Evolutionary conservation across 352 stramenopile genomes (phyloP), one percentile per base, ranked within the genome.

Genomic region (Pythium apleroticum): DNA sequence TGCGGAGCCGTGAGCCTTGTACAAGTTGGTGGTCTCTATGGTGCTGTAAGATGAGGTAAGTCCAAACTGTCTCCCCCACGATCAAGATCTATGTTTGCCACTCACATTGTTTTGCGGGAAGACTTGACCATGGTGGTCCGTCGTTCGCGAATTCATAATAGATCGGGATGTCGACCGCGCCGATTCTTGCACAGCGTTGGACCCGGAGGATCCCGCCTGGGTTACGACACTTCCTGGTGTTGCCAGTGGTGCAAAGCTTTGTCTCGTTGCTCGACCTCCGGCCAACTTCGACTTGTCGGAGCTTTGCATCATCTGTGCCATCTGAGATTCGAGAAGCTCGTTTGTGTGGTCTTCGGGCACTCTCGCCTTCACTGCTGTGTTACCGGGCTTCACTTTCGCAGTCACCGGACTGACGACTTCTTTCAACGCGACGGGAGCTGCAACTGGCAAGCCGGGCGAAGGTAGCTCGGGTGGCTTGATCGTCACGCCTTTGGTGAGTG

Each of bases 401-500:
- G 39, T 45, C 15, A 6, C 41, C 17, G 31, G 37, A n/a, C 25
- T 25, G n/a, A 55, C 11, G n/a, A 54, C 14, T 15, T 33, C 37
- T 65, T 65, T 57, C 39, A 58, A 27, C 6, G 31, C 15, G 10
- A 24, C 27, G 5, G 53, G 28, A 20, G 61, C n/a, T 12, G 35
- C 17, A 17, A 25, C 30, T 24, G 33, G 8, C n/a, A 25, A 20
- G 6, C 25, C 22, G 10, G 39, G 41, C 10, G 30, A 8, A 5
- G 39, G 24, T 50, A 28, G 4, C n/a, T 54, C 28, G 2, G 54
- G 28, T 25, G 37, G 53, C 48, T 76, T 77, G 6, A 87, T 24
- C 7, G 66, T 70, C 35, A 89, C 80, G 8, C 80, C 78, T 55
- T 84, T 84, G 2, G 75, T 50, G 1, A 89, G 68, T 22, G 61